These are phyloP conservation scores for Zasmidium citrigriseum DNA, from an alignment of 2,329 filamentous ascomycete species.

Conservation along the genomic window DNA sequence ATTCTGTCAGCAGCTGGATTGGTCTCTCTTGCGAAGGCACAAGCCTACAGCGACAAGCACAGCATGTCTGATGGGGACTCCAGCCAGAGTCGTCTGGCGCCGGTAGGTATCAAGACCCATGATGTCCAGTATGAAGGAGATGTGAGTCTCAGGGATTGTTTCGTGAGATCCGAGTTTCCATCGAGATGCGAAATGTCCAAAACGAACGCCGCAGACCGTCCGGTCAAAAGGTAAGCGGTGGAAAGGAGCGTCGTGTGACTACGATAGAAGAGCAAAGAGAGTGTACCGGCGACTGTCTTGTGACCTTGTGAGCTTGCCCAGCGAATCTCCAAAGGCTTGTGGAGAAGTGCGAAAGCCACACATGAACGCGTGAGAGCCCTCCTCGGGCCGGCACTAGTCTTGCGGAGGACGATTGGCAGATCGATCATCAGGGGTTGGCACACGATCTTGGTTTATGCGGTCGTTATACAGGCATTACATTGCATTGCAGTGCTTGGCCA, in stretches of 20 bases:
- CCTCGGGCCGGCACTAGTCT: not conserved
- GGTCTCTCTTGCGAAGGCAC: not conserved
- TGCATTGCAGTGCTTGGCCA: not conserved
- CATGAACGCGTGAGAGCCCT: not conserved
- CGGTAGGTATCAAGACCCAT: slow-evolving; percentile 21
- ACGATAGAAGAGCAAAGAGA: not conserved
- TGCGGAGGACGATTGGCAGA: not conserved
- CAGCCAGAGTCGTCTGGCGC: slow-evolving; percentile 40
- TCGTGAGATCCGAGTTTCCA: slow-evolving; percentile 1
- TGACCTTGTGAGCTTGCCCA: slow-evolving; percentile 2
- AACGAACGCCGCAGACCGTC: not conserved
- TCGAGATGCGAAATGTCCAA: not conserved
- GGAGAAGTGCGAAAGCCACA: not conserved
- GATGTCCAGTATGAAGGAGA: not conserved
- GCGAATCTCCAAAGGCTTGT: not conserved
- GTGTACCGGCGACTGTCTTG: slow-evolving; percentile 4
- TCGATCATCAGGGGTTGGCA: not conserved
- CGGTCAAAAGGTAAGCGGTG: not conserved
- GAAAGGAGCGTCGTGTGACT: slow-evolving; percentile 9
- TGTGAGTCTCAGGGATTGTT: not conserved
- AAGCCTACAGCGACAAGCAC: slow-evolving; percentile 61
- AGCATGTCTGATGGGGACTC: slow-evolving; percentile 67
- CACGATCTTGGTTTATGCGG: not conserved
- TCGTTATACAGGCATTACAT: not conserved
- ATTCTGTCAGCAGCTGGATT: not conserved